A percentile compares a stretch with the other conserved stretches of the same genome.
These are phyloP conservation scores for Aspergillus thermomutatus DNA, from an alignment of 2,329 filamentous ascomycete species.

Conservation along the genomic window DNA sequence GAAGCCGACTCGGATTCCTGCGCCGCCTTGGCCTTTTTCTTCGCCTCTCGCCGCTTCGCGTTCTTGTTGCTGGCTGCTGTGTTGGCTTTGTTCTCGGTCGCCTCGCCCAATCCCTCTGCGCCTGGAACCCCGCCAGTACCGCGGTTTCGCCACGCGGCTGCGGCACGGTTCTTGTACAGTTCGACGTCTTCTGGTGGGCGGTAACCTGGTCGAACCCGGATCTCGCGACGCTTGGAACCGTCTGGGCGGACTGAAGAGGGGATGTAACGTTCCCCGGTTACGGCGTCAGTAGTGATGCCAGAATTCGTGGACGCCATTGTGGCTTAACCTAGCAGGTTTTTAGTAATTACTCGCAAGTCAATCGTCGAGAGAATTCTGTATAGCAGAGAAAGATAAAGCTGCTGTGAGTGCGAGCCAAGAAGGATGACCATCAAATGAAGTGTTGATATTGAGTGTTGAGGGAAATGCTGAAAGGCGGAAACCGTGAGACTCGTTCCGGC, in stretches of 20 bases:
- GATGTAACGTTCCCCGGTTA: conserved; percentile 80
- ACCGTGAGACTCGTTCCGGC: conserved; percentile 10
- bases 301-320: conserved; percentile 58
- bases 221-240: conserved; percentile 88
- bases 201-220: conserved; percentile 90
- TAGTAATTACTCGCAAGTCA: neutral
- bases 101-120: conserved; percentile 56
- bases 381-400: neutral
- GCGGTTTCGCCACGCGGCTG: conserved; percentile 77
- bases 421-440: neutral
- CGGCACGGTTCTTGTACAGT: conserved; percentile 89
- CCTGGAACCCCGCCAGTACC: conserved; percentile 71
- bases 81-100: conserved; percentile 49
- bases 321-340: neutral
- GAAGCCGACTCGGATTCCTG: conserved; percentile 47
- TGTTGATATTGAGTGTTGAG: neutral
- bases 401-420: no score
- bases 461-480: conserved; percentile 12
- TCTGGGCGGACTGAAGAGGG: conserved; percentile 83
- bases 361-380: neutral
- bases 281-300: conserved; percentile 73
- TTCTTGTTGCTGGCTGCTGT: conserved; percentile 73
- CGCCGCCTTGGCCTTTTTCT: conserved; percentile 59
- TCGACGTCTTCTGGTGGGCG: conserved; percentile 93
- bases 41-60: conserved; percentile 70